A percentile compares a stretch with the other conserved stretches of the same genome.
Evolutionary conservation across 1,284 basidiomycete genomes (phyloP).

Genomic region (Tausonia pullulans): DNA sequence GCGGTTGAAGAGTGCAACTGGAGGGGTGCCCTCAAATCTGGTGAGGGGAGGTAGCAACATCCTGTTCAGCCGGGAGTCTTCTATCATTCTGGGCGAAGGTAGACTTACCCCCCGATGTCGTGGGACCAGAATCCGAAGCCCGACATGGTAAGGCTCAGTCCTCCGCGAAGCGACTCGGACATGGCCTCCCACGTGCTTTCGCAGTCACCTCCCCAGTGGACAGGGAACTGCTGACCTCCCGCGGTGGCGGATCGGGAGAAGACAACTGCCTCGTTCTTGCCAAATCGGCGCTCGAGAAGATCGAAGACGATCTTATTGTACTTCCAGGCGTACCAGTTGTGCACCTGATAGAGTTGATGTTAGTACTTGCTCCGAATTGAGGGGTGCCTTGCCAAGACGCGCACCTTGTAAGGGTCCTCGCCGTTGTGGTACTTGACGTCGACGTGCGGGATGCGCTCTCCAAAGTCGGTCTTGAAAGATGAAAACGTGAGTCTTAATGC

Average conservation of each 20-base stretch:
- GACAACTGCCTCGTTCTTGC: constrained; percentile 53
- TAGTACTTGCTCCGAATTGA: neutral
- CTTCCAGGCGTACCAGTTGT: constrained; percentile 52
- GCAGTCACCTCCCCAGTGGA: constrained; percentile 60
- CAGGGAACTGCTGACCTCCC: constrained; percentile 51
- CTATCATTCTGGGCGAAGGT: constrained; percentile 14
- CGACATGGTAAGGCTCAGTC: constrained; percentile 51
- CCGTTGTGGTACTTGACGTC: constrained; percentile 53
- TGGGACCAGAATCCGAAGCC: constrained; percentile 61
- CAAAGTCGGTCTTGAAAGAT: constrained; percentile 51
- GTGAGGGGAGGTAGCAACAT: constrained; percentile 4
- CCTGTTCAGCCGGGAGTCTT: neutral
- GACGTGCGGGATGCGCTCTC: constrained; percentile 50
- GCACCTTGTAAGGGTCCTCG: constrained; percentile 43
- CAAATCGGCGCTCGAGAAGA: constrained; percentile 47
- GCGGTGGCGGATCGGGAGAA: constrained; percentile 56
- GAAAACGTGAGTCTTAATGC: too few species aligned
- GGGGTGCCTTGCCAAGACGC: neutral
- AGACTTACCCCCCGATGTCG: constrained; percentile 64
- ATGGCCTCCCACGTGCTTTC: constrained; percentile 67
- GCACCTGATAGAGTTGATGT: constrained; percentile 40
- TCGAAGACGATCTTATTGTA: constrained; percentile 62
- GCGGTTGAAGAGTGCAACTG: constrained; percentile 57
- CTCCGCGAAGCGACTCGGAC: constrained; percentile 59
- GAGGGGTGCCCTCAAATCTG: constrained; percentile 45